Conservation (phyloP, 2,329 filamentous ascomycete genomes). For the Pleomassaria siparia region DNA sequence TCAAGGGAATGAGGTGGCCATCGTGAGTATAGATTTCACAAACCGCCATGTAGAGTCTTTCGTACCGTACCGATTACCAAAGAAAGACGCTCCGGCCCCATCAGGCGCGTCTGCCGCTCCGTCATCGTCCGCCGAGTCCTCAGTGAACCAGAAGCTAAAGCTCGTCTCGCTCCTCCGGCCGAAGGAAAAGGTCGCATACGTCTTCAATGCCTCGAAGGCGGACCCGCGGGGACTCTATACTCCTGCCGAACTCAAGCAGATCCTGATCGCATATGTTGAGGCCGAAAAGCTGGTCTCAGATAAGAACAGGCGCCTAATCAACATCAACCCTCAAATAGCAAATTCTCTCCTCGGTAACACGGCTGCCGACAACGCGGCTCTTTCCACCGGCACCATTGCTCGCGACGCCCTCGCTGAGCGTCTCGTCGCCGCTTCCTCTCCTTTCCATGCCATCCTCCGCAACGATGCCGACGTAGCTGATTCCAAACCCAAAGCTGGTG, state of each 20-base stretch:
- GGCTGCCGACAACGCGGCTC: slow-evolving; percentile 56
- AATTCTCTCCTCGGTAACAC: slow-evolving; percentile 61
- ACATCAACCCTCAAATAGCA: slow-evolving; percentile 63
- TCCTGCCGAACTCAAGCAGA: slow-evolving; percentile 59
- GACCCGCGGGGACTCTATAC: slow-evolving; percentile 60
- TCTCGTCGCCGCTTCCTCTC: slow-evolving; percentile 57
- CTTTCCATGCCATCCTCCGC: slow-evolving; percentile 60
- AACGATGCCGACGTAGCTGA: slow-evolving; percentile 45
- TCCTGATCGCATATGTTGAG: slow-evolving; percentile 61
- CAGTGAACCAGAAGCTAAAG: slow-evolving; percentile 51
- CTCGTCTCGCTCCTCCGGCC: slow-evolving; percentile 59
- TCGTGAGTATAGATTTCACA: slow-evolving; percentile 66
- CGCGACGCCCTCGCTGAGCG: slow-evolving; percentile 64
- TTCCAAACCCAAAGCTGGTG: slow-evolving; percentile 61
- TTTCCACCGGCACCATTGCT: slow-evolving; percentile 60
- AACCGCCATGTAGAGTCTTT: slow-evolving; percentile 58
- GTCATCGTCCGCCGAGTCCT: slow-evolving; percentile 41
- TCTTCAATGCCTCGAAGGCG: slow-evolving; percentile 55
- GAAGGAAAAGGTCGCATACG: slow-evolving; percentile 58
- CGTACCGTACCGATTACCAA: slow-evolving; percentile 63
- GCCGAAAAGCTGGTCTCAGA: slow-evolving; percentile 57
- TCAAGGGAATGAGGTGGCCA: slow-evolving; percentile 64
- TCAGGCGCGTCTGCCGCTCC: slow-evolving; percentile 47
- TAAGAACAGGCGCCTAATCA: slow-evolving; percentile 63
- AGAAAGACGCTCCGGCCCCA: slow-evolving; percentile 49